Evolutionary conservation across 768 basidiomycete genomes (phyloP), one percentile per base, ranked within the genome.

Genomic region (Tricholoma bakamatsutake): DNA sequence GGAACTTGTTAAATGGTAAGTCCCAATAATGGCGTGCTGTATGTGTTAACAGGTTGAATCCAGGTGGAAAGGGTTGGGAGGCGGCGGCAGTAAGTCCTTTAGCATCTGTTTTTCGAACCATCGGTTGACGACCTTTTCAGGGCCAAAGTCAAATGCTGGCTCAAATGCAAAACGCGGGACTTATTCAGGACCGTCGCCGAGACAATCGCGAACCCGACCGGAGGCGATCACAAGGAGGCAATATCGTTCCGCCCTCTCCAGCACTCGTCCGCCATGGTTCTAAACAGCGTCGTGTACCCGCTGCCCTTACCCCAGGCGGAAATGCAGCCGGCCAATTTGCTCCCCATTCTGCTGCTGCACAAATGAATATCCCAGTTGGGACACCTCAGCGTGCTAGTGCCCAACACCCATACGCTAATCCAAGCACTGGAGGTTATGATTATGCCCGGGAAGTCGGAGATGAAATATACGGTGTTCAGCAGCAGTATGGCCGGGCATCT

Each of bases 1-100:
- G 97, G 97, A 97, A 96, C 75, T 61, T 87, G 57, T 73, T 98
- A 51, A 94, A 98, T 65, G 85, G 88, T 88, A 60, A 55, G 77
- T 50, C 42, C 50, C 31, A 8, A 17, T 48, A 9, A 8, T n/a
- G n/a, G 4, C 5, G 31, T 28, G 12, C 13, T 17, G 9, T 47
- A 3, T 62, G 34, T 18, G 40, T 54, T 59, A 35, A 57, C 48
- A 10, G 24, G 10, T 37, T 3, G 15, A 35, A 31, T 52, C 50
- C 63, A 90, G 88, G 85, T 62, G 95, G 94, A 47, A 90, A 90
- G 73, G 96, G 96, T 52, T 98, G 95, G 95, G 94, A 98, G 72
- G 81, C 80, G 46, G 84, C 86, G 37, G 71, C 82, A 69, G 90
- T 91, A 64, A 61, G 84, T 80, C 31, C 42, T 39, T 42, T 15